phyloP scores from a whole-genome alignment of 1,284 basidiomycete species.

The Crepidotus sp. region DNA sequence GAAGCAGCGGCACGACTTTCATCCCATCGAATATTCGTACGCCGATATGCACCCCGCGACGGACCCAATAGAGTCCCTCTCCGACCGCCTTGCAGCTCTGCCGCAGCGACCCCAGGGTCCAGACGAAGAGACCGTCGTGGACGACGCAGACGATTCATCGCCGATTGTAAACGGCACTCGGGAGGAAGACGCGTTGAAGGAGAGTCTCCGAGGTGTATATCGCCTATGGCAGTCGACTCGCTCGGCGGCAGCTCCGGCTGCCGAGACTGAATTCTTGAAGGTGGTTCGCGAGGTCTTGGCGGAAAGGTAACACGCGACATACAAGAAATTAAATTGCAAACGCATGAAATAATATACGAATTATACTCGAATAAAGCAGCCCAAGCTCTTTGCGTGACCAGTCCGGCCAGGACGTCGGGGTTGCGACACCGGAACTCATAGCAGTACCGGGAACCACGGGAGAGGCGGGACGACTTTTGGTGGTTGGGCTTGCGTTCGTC shows the following conservation, averaged over 20 bases:
- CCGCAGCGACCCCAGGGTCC: constrained; percentile 1
- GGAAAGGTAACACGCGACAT: constrained; percentile 19
- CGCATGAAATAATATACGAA: background rate
- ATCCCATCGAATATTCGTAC: constrained; percentile 7
- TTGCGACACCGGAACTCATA: background rate
- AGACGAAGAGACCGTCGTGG: constrained; percentile 13
- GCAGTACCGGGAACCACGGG: background rate
- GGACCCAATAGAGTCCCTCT: constrained; percentile 13
- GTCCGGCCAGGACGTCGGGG: background rate
- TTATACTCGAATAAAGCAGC: background rate
- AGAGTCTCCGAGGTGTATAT: constrained; percentile 40
- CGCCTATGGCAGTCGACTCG: constrained; percentile 37
- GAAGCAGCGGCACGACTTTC: constrained; percentile 5
- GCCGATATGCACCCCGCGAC: constrained; percentile 14
- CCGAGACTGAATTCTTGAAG: constrained; percentile 29
- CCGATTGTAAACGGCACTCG: constrained; percentile 19
- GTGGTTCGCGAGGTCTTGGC: constrained; percentile 31
- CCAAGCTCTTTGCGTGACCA: constrained; percentile 3
- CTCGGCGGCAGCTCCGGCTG: constrained; percentile 14
- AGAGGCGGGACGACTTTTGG: background rate
- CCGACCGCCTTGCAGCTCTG: constrained; percentile 13
- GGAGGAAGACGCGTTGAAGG: constrained; percentile 31
- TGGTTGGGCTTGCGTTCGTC: background rate
- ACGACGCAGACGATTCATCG: constrained; percentile 4
- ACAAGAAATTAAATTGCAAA: background rate